phyloP scores from a whole-genome alignment of 176 grass and related monocot species.

The Luzula sylvatica region DNA sequence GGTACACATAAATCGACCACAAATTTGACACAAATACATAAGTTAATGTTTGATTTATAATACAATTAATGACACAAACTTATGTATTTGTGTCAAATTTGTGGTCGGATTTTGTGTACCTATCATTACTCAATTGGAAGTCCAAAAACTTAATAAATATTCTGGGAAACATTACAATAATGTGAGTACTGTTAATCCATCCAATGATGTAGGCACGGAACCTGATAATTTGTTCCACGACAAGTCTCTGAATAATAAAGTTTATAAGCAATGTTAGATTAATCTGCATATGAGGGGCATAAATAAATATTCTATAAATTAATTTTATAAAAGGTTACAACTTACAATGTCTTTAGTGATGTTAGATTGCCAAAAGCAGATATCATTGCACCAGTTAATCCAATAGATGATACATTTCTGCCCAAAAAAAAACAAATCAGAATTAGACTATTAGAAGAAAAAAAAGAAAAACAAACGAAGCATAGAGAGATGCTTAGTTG shows the following conservation, averaged over 20 bases:
- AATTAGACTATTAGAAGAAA: not conserved
- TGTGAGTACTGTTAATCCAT: conserved; percentile 28
- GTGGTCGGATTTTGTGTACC: no score
- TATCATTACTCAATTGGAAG: no score
- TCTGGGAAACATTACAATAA: conserved; percentile 17
- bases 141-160: not conserved
- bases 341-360: conserved; percentile 28
- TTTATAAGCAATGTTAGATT: not conserved
- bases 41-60: no score
- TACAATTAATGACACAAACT: no score
- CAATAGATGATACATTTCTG: conserved; percentile 33
- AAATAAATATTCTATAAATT: not conserved
- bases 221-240: conserved; percentile 38
- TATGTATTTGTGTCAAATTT: no score
- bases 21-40: no score
- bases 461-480: not conserved
- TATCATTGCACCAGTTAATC: conserved; percentile 21
- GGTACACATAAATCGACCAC: no score
- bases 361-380: conserved; percentile 21
- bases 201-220: conserved; percentile 28
- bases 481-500: not conserved
- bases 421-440: not conserved
- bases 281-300: not conserved
- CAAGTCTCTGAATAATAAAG: conserved; percentile 33
- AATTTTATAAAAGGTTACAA: not conserved